Conservation (phyloP, 805 yeast species). For the Zygosaccharomyces lentus region DNA sequence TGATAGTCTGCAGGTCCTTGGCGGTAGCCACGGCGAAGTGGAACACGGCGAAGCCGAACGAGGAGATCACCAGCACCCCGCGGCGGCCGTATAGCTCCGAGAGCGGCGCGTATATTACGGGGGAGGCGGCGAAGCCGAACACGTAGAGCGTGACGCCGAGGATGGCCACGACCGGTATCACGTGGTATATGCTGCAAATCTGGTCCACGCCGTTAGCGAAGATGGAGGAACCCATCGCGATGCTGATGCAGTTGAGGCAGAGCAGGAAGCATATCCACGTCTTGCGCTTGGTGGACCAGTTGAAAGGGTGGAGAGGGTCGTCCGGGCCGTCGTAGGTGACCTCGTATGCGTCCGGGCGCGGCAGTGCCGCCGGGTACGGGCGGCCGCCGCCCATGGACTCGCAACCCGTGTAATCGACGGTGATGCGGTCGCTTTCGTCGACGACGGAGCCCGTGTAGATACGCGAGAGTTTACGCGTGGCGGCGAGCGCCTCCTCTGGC, state of each 20-base stretch:
- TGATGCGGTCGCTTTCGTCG: constrained; percentile 26
- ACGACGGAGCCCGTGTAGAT: constrained; percentile 39
- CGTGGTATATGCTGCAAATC: constrained; percentile 49
- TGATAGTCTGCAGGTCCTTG: constrained; percentile 68
- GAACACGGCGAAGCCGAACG: constrained; percentile 55
- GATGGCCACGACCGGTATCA: constrained; percentile 65
- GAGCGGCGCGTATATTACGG: constrained; percentile 83
- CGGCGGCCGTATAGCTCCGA: constrained; percentile 77
- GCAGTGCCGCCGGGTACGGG: constrained; percentile 58
- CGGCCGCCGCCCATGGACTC: constrained; percentile 67
- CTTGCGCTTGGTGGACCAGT: constrained; percentile 57
- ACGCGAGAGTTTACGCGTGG: constrained; percentile 39
- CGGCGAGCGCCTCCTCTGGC: constrained; percentile 21
- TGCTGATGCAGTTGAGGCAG: constrained; percentile 47
- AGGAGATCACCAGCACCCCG: constrained; percentile 52
- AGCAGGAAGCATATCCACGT: constrained; percentile 41
- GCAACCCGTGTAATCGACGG: constrained; percentile 36
- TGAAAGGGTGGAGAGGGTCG: constrained; percentile 78
- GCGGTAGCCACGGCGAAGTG: constrained; percentile 75
- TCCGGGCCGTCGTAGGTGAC: constrained; percentile 74
- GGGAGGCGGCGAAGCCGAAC: constrained; percentile 92
- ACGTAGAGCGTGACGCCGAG: constrained; percentile 78
- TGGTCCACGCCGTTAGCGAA: constrained; percentile 58
- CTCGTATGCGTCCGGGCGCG: constrained; percentile 50
- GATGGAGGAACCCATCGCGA: constrained; percentile 80